Conservation (phyloP, 2,329 filamentous ascomycete species). For the Curvularia hawaiiensis region DNA sequence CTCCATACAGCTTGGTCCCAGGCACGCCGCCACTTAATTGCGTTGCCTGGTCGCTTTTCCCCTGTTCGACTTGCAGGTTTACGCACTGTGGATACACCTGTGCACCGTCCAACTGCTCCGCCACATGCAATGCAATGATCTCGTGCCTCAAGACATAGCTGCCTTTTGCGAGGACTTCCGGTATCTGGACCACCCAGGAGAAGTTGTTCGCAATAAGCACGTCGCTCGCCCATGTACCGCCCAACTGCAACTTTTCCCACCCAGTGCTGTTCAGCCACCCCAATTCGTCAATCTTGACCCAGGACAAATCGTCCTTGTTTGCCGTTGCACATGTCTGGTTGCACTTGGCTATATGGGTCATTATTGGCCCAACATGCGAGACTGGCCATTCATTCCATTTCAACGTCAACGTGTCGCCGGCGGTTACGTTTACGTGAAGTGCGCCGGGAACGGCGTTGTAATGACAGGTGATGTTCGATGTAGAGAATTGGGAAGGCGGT, state of each 20-base stretch:
- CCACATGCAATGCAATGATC: conserved; percentile 55
- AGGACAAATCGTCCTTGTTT: conserved; percentile 28
- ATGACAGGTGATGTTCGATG: conserved; percentile 62
- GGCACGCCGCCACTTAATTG: conserved; percentile 47
- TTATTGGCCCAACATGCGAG: conserved; percentile 42
- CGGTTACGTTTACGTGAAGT: conserved; percentile 58
- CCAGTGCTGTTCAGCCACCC: conserved; percentile 36
- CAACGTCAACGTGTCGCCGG: conserved; percentile 59
- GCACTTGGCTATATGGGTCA: conserved; percentile 42
- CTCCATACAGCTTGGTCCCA: conserved; percentile 55
- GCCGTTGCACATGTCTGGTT: conserved; percentile 27
- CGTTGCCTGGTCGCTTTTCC: conserved; percentile 48
- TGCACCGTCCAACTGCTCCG: conserved; percentile 51
- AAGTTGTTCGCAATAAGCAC: conserved; percentile 50
- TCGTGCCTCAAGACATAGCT: conserved; percentile 61
- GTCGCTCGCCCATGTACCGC: conserved; percentile 41
- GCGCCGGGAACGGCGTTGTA: conserved; percentile 56
- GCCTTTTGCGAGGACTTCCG: conserved; percentile 48
- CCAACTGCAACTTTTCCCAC: conserved; percentile 15
- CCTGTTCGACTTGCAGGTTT: conserved; percentile 52
- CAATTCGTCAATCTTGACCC: conserved; percentile 42
- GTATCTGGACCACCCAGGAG: conserved; percentile 53
- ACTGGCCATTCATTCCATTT: conserved; percentile 56
- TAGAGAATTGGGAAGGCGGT: conserved; percentile 29
- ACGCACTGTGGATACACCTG: conserved; percentile 60